These are phyloP conservation scores for Phlebopus sp. DNA, from an alignment of 1,284 basidiomycete species.

Conservation along the genomic window DNA sequence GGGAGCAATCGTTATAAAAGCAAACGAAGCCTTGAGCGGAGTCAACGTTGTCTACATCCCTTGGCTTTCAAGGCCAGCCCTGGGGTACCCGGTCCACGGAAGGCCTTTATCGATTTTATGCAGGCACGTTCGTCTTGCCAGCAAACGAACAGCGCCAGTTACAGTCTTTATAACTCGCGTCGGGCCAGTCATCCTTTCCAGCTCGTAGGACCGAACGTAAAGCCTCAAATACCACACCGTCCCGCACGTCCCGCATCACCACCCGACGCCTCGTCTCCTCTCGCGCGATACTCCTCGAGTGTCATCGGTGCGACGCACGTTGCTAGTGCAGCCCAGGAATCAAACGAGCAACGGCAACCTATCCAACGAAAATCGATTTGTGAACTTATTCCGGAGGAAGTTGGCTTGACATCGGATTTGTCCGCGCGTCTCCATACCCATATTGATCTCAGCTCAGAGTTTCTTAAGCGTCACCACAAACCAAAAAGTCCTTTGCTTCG, in stretches of 20 bases:
- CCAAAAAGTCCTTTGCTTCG: conserved; percentile 44
- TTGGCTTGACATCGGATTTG: conserved; percentile 31
- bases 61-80: conserved; percentile 8
- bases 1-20: conserved; percentile 30
- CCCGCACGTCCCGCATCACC: conserved; percentile 5
- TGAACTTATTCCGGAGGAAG: conserved; percentile 35
- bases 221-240: conserved; percentile 4
- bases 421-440: conserved; percentile 28
- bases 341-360: conserved; percentile 5
- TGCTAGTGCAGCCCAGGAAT: conserved; percentile 3
- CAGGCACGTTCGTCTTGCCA: conserved; percentile 34
- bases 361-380: conserved; percentile 21
- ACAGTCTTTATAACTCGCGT: conserved; percentile 11
- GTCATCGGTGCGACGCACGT: conserved; percentile 1
- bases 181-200: conserved; percentile 7
- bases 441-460: conserved; percentile 35
- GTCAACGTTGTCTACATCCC: conserved; percentile 14
- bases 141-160: conserved; percentile 17
- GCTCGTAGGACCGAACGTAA: conserved; percentile 10
- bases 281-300: conserved; percentile 15
- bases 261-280: conserved; percentile 18
- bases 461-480: conserved; percentile 58
- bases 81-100: conserved; percentile 9
- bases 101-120: conserved; percentile 21
- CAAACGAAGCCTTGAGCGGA: conserved; percentile 14